Evolutionary conservation across 305 asterid species (phyloP).

Genomic region (Fraxinus latifolia): DNA sequence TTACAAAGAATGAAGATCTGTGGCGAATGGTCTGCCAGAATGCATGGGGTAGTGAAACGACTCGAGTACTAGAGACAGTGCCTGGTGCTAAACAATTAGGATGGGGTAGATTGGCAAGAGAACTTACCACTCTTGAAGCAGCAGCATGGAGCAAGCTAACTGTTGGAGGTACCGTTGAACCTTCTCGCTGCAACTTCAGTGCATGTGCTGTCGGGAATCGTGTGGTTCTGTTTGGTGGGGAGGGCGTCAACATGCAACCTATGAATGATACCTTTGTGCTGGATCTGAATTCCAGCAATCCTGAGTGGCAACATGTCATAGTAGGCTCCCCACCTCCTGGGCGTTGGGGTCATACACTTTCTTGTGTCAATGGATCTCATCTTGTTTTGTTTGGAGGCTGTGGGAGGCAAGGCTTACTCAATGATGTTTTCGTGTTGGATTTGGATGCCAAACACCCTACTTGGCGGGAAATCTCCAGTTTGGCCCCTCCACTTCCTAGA

Average conservation of each 20-base stretch:
- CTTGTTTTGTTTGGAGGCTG: conserved; percentile 81
- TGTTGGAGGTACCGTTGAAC: conserved; percentile 79
- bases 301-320: conserved; percentile 72
- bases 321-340: conserved; percentile 92
- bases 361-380: conserved; percentile 74
- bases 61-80: conserved; percentile 44
- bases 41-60: conserved; percentile 61
- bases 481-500: conserved; percentile 80
- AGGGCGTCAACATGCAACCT: conserved; percentile 94
- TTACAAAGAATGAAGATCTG: conserved; percentile 49
- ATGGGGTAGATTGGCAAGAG: conserved; percentile 60
- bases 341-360: conserved; percentile 85
- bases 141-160: conserved; percentile 57
- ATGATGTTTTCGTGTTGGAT: conserved; percentile 73
- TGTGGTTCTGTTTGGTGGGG: conserved; percentile 88
- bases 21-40: conserved; percentile 62
- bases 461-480: conserved; percentile 79
- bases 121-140: conserved; percentile 56
- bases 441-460: conserved; percentile 73
- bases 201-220: conserved; percentile 95
- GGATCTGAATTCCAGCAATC: conserved; percentile 69
- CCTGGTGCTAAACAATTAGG: conserved; percentile 53
- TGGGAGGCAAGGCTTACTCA: conserved; percentile 74
- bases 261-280: conserved; percentile 80
- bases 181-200: conserved; percentile 94